These are phyloP conservation scores for Aureobasidium sp. DNA, from an alignment of 2,329 filamentous ascomycete species.

Conservation along the genomic window DNA sequence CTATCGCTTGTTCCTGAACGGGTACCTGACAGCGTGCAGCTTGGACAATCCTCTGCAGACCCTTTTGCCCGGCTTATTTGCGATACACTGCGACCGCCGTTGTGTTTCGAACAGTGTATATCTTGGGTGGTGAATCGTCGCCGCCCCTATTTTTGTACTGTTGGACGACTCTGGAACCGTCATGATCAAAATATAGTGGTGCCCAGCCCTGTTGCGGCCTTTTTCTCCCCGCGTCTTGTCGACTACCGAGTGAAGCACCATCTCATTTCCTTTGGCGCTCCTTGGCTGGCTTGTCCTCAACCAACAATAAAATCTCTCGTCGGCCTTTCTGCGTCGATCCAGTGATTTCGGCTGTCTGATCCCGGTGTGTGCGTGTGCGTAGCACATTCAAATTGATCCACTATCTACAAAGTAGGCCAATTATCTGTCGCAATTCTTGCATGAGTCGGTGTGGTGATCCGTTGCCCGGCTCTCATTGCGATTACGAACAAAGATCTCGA, in stretches of 20 bases:
- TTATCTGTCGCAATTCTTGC: neutral
- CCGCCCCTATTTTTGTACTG: neutral
- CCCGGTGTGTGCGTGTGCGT: neutral
- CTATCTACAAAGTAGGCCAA: neutral
- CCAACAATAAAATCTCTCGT: slow-evolving; percentile 6
- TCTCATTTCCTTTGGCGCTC: slow-evolving; percentile 11
- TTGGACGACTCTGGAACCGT: neutral
- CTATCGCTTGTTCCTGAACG: slow-evolving; percentile 7
- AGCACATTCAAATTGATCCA: neutral
- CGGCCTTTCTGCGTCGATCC: slow-evolving; percentile 7
- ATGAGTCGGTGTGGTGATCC: neutral
- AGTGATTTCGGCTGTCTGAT: slow-evolving; percentile 1
- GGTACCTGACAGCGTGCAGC: slow-evolving; percentile 10
- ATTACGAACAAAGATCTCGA: neutral
- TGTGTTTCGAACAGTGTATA: neutral
- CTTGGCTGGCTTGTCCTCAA: slow-evolving; percentile 5
- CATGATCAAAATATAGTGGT: neutral
- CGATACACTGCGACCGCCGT: slow-evolving; percentile 4
- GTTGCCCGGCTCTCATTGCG: neutral
- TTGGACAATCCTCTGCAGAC: neutral
- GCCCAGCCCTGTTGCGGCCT: neutral
- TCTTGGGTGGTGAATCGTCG: neutral
- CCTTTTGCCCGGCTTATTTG: slow-evolving; percentile 8
- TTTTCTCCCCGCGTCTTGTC: neutral
- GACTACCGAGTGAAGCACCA: neutral